A percentile compares a stretch with the other conserved stretches of the same genome.
These are phyloP conservation scores for Trifolium fragiferum DNA, from an alignment of 306 rosid species.

Conservation along the genomic window DNA sequence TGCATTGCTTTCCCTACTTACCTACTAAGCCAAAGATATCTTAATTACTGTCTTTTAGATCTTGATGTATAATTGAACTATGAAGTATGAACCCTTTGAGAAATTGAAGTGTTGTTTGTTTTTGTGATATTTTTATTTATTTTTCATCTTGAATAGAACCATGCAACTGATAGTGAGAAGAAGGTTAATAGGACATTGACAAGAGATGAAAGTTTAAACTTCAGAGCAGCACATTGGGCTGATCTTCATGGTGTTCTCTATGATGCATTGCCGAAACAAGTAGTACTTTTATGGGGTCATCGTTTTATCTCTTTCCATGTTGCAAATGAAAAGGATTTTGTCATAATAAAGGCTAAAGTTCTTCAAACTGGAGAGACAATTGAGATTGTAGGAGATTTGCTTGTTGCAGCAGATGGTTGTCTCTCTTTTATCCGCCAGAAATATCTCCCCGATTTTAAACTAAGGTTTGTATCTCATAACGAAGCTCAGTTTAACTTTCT, in stretches of 20 bases:
- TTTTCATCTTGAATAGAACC: slow-evolving; percentile 56
- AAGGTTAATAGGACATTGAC: slow-evolving; percentile 57
- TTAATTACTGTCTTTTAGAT: slow-evolving; percentile 23
- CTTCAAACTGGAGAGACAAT: slow-evolving; percentile 55
- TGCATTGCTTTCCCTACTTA: no score
- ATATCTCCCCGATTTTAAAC: slow-evolving; percentile 65
- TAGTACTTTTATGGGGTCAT: slow-evolving; percentile 82
- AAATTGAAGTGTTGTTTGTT: neutral
- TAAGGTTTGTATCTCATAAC: slow-evolving; percentile 56
- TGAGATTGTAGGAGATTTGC: slow-evolving; percentile 70
- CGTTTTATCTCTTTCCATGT: slow-evolving; percentile 58
- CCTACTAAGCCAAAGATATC: no score
- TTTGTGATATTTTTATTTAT: neutral
- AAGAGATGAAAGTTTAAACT: slow-evolving; percentile 74
- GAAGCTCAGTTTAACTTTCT: no score
- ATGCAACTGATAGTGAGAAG: slow-evolving; percentile 62
- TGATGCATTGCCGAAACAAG: slow-evolving; percentile 56
- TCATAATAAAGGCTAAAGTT: slow-evolving; percentile 55
- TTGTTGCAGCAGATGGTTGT: slow-evolving; percentile 89
- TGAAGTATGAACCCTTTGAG: slow-evolving; percentile 22
- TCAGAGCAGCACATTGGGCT: slow-evolving; percentile 84
- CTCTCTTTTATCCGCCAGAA: slow-evolving; percentile 71
- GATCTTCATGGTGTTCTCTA: slow-evolving; percentile 79
- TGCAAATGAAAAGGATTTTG: slow-evolving; percentile 56
- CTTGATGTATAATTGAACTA: slow-evolving; percentile 26